phyloP scores from a whole-genome alignment of 345 rosid genomes.

The Capsella bursapastoris region DNA sequence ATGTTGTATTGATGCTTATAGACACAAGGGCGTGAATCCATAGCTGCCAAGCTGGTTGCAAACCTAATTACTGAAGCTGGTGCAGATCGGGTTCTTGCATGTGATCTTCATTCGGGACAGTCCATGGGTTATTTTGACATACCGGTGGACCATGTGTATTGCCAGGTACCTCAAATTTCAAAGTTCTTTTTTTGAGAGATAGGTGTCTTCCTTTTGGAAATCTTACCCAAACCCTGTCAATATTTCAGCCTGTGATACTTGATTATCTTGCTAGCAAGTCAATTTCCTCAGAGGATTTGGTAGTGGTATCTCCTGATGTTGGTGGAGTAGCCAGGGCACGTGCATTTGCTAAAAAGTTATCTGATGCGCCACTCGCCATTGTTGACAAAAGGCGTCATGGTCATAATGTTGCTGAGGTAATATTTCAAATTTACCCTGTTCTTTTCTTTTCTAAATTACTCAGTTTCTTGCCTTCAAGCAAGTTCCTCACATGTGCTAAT shows the following conservation, averaged over 20 bases:
- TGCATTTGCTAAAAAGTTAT: slow-evolving; percentile 91
- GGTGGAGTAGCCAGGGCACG: slow-evolving; percentile 99
- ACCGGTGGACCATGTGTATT: slow-evolving; percentile 94
- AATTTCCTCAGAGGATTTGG: slow-evolving; percentile 79
- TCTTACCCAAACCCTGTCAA: not conserved
- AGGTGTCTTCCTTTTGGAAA: not conserved
- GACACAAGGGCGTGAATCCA: slow-evolving; percentile 99
- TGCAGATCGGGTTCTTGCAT: slow-evolving; percentile 93
- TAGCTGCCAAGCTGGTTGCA: slow-evolving; percentile 96
- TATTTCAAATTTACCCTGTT: not conserved
- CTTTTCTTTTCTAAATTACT: not conserved
- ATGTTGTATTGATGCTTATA: slow-evolving; percentile 44
- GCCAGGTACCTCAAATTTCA: slow-evolving; percentile 63
- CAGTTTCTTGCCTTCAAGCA: not conserved
- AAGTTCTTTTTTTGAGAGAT: not conserved
- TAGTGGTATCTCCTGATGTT: slow-evolving; percentile 99
- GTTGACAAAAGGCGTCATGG: slow-evolving; percentile 99
- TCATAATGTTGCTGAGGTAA: slow-evolving; percentile 99
- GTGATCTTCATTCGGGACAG: slow-evolving; percentile 99
- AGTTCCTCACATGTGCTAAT: not conserved
- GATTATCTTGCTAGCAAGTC: slow-evolving; percentile 98
- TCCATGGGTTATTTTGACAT: slow-evolving; percentile 99
- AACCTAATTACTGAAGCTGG: slow-evolving; percentile 97
- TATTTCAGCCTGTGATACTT: slow-evolving; percentile 89
- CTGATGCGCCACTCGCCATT: slow-evolving; percentile 98